Evolutionary conservation across 495 filamentous ascomycete species (phyloP), one percentile per base, ranked within the genome.

Genomic region (Penicillium coprophilum): DNA sequence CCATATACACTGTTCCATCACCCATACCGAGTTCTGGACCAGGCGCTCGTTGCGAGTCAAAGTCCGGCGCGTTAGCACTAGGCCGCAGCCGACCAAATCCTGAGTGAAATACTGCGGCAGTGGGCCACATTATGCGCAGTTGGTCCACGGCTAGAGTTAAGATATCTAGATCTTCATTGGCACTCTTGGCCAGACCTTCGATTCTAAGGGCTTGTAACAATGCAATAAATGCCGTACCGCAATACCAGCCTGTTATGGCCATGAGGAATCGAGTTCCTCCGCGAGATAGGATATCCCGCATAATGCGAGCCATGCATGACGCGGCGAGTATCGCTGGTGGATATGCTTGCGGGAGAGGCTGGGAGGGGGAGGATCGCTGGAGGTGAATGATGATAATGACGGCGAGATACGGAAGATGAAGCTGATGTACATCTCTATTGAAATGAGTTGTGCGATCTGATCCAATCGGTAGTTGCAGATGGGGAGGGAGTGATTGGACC

Each of bases 211-310:
- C 71, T 32, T 74, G 70, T 2, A 74, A 39, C 12, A 74, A 44
- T 3, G 69, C 71, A 17, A 69, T 65, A n/a, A 72, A 69, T 1
- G 71, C 71, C 17, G 69, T 72, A 3, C 68, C 65, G 32, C 59
- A 65, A 45, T 74, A 74, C 71, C 71, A 74, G 39, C 71, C 70
- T 1, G 68, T 67, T 20, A 74, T 72, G n/a, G 68, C 62, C 68
- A 72, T 74, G 8, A 74, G 61, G 43, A 71, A 74, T 9, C 70
- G 55, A 7, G 66, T 67, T n/a, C 63, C 56, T 2, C 71, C 71
- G 8, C 71, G 64, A 5, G 62, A 57, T 3, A 74, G 60, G 20
- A 66, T 68, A 40, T 74, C 71, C 11, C 62, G 51, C 53, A 72
- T 58, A 40, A 74, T 68, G 2, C 71, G 65, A 1, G 62, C 67